Evolutionary conservation across 1,284 basidiomycete species (phyloP).

Genomic region (Termitomyces sp.): DNA sequence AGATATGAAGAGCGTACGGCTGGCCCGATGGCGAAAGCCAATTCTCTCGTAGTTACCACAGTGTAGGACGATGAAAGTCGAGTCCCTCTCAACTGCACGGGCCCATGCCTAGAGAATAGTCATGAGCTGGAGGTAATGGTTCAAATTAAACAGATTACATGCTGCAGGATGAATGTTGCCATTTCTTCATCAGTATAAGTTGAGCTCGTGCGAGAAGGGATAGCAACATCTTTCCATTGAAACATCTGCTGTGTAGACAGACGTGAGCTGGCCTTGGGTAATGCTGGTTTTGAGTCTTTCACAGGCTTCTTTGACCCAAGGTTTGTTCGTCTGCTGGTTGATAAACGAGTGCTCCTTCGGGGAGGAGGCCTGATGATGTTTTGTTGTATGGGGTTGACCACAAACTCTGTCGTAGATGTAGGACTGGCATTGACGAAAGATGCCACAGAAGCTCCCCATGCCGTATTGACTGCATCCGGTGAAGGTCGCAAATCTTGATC

Average conservation of each 20-base stretch:
- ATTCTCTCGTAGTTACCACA: slow-evolving; percentile 20
- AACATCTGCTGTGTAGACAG: no score
- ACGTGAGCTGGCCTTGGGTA: no score
- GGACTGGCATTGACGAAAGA: neutral
- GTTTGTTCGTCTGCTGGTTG: neutral
- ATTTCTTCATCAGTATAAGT: neutral
- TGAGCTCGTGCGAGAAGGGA: neutral
- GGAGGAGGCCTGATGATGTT: neutral
- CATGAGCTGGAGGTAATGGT: neutral
- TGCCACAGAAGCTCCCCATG: neutral
- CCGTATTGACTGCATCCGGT: neutral
- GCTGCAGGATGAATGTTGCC: neutral
- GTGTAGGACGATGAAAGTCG: slow-evolving; percentile 19
- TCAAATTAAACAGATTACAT: neutral
- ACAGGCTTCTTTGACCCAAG: neutral
- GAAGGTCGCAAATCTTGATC: neutral
- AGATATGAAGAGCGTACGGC: slow-evolving; percentile 20
- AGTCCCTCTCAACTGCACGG: slow-evolving; percentile 13
- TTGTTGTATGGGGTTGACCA: neutral
- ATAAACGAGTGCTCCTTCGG: neutral
- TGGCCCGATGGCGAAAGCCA: slow-evolving; percentile 20
- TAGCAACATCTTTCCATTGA: neutral
- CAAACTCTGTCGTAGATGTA: no score
- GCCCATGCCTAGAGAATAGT: slow-evolving; percentile 14
- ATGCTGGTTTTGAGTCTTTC: neutral